Evolutionary conservation across 2,329 filamentous ascomycete species (phyloP).

Genomic region (Penicillium occitanis): DNA sequence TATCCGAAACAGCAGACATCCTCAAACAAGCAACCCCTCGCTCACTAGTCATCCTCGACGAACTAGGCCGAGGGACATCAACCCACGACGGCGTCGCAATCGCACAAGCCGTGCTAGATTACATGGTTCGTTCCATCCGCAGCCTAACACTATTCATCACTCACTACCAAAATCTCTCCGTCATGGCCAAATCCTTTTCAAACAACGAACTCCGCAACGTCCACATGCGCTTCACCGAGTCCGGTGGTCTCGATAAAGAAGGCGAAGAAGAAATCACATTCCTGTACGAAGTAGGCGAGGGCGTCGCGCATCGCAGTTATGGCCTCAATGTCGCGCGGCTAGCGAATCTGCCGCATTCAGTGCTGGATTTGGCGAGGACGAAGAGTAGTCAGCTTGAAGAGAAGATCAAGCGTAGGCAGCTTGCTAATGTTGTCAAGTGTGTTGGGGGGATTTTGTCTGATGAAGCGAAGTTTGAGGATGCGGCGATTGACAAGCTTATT

Average conservation of each 20-base stretch:
- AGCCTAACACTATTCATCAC: constrained; percentile 94
- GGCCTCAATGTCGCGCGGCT: constrained; percentile 89
- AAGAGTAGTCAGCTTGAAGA: constrained; percentile 81
- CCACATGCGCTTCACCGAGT: constrained; percentile 83
- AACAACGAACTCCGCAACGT: constrained; percentile 73
- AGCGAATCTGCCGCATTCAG: constrained; percentile 72
- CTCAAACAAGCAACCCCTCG: constrained; percentile 83
- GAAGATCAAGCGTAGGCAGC: constrained; percentile 62
- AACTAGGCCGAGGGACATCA: constrained; percentile 87
- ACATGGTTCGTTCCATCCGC: constrained; percentile 71
- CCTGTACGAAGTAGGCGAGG: constrained; percentile 86
- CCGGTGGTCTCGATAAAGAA: constrained; percentile 38
- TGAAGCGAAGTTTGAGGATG: constrained; percentile 21
- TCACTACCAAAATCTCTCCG: constrained; percentile 87
- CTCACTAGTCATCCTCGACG: constrained; percentile 87
- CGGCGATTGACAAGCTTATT: constrained; percentile 32
- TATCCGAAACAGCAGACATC: constrained; percentile 88
- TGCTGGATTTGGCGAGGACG: constrained; percentile 74
- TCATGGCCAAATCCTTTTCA: constrained; percentile 68
- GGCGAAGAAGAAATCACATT: constrained; percentile 84
- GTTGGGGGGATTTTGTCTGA: constrained; percentile 30
- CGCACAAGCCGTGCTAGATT: constrained; percentile 83
- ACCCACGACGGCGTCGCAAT: constrained; percentile 97
- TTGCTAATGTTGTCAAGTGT: constrained; percentile 44
- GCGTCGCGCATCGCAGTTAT: constrained; percentile 90